phyloP scores from a whole-genome alignment of 202 grass and related monocot genomes.

The Thinopyrum obtusiflorum region DNA sequence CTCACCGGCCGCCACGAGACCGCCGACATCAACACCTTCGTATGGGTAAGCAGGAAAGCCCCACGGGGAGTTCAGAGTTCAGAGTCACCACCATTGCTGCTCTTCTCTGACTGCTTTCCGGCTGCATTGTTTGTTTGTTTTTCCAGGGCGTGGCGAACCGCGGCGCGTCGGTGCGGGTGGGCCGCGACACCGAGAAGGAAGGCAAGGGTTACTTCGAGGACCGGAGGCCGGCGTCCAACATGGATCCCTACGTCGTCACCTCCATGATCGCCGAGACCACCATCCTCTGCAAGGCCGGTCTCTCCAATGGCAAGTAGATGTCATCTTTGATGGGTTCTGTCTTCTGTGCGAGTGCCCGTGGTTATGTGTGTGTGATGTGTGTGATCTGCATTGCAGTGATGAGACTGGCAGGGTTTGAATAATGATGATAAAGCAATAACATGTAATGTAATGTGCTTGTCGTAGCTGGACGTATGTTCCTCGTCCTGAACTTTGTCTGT shows the following conservation, averaged over 20 bases:
- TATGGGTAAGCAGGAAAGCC: constrained; percentile 39
- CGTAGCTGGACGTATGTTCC: neutral
- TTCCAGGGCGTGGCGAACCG: constrained; percentile 75
- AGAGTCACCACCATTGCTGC: neutral
- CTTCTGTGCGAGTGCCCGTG: neutral
- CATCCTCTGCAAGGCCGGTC: constrained; percentile 42
- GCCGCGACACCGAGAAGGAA: constrained; percentile 71
- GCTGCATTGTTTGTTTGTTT: too few relatives aligned
- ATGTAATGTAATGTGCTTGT: neutral
- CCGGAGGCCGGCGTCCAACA: constrained; percentile 78
- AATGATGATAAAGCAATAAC: neutral
- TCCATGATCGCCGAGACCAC: constrained; percentile 68
- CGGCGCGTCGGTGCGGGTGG: constrained; percentile 72
- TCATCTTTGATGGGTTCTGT: neutral
- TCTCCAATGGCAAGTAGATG: constrained; percentile 25
- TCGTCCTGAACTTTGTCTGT: neutral
- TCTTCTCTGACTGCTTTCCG: neutral
- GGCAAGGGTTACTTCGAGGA: constrained; percentile 94
- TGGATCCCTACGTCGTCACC: constrained; percentile 83
- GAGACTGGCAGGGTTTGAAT: neutral
- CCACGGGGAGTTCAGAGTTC: neutral
- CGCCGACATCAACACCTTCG: constrained; percentile 89
- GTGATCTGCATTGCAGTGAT: neutral
- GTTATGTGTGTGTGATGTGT: neutral
- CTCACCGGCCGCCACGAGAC: constrained; percentile 95